Percentiles rank a stretch among this genome's conserved stretches.
These are phyloP conservation scores for Aspergillus sparsus DNA, from an alignment of 495 filamentous ascomycete species.

Conservation along the genomic window DNA sequence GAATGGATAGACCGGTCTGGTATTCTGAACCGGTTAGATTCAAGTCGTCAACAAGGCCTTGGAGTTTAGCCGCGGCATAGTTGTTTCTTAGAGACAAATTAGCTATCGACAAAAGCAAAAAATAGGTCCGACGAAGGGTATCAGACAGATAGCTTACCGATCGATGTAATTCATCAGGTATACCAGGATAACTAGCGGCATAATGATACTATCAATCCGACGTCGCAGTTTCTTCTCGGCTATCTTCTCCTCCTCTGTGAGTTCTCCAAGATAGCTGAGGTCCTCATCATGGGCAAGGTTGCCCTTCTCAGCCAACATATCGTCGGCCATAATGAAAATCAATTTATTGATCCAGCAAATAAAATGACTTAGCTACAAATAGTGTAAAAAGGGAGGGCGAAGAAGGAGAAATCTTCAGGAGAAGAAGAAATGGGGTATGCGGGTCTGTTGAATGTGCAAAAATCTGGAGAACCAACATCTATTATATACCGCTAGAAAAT, in stretches of 20 bases:
- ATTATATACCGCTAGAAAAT: neutral
- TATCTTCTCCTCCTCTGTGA: conserved; percentile 47
- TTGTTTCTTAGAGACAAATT: conserved; percentile 44
- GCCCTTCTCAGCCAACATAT: conserved; percentile 30
- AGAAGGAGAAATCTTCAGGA: neutral
- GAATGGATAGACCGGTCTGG: conserved; percentile 49
- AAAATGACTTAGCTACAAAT: neutral
- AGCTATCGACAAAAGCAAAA: conserved; percentile 10
- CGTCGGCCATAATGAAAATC: conserved; percentile 10
- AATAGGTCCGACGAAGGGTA: neutral
- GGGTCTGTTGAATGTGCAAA: neutral
- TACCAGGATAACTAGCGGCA: conserved; percentile 57
- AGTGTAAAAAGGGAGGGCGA: neutral
- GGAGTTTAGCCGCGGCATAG: conserved; percentile 57
- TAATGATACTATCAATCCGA: conserved; percentile 54
- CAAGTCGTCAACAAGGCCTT: conserved; percentile 51
- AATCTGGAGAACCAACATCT: neutral
- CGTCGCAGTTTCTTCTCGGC: conserved; percentile 49
- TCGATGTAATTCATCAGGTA: conserved; percentile 62
- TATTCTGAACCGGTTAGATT: conserved; percentile 44
- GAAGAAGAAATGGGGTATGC: neutral
- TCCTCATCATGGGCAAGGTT: conserved; percentile 45
- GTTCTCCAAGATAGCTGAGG: conserved; percentile 37
- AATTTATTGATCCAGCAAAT: neutral
- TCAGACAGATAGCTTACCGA: conserved; percentile 32